phyloP scores from a whole-genome alignment of 257 asterid genomes.

The Coffea canephora region DNA sequence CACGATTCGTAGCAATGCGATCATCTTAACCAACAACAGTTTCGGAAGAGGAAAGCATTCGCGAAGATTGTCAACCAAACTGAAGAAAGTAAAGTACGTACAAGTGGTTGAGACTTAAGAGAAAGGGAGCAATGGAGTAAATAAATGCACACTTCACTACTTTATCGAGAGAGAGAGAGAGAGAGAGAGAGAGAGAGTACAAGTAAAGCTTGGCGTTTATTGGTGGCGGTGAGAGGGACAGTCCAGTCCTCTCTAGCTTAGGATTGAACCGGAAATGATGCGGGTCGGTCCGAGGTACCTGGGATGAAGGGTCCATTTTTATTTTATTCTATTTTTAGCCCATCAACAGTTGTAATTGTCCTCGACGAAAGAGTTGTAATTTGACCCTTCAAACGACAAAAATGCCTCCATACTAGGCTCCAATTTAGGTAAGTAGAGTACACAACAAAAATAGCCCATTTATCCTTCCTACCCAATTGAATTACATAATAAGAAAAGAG shows the following conservation, averaged over 20 bases:
- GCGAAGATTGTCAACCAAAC: neutral
- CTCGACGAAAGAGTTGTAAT: neutral
- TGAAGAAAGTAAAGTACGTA: neutral
- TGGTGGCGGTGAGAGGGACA: neutral
- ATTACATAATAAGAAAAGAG: too few species aligned
- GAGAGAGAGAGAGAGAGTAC: neutral
- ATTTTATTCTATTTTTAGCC: too few species aligned
- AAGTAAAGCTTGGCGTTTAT: neutral
- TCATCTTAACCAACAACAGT: conserved; percentile 2
- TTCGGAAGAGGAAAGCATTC: neutral
- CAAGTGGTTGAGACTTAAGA: conserved; percentile 6
- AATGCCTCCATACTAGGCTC: too few species aligned
- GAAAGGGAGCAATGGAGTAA: neutral
- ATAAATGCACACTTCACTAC: conserved; percentile 2
- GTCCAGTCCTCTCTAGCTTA: neutral
- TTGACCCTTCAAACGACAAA: neutral
- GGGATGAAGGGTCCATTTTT: neutral
- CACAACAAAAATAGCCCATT: too few species aligned
- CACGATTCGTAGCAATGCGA: neutral
- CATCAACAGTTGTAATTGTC: too few species aligned
- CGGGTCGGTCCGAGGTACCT: conserved; percentile 30
- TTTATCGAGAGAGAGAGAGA: neutral
- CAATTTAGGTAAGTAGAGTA: neutral
- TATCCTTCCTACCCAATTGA: too few species aligned
- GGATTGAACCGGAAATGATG: conserved; percentile 23